phyloP scores from a whole-genome alignment of 2,329 filamentous ascomycete species.

The Tympanopsis confertula region DNA sequence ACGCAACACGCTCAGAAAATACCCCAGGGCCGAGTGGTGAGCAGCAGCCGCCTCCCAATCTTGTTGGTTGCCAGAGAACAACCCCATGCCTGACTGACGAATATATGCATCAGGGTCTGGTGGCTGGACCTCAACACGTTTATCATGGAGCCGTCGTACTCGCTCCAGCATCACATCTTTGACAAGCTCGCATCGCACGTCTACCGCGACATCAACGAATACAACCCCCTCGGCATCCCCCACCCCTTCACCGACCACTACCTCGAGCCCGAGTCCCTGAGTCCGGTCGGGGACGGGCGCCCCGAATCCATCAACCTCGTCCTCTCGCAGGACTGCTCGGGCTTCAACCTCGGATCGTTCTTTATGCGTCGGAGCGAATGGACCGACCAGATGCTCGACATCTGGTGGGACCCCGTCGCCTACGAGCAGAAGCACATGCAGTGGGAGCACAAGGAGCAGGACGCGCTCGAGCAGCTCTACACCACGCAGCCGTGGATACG shows the following conservation, averaged over 20 bases:
- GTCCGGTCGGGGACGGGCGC: constrained; percentile 65
- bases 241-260: constrained; percentile 68
- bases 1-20: constrained; percentile 78
- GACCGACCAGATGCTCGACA: constrained; percentile 82
- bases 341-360: constrained; percentile 95
- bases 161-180: constrained; percentile 84
- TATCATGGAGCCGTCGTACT: constrained; percentile 91
- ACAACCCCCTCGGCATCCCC: constrained; percentile 86
- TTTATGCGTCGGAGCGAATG: constrained; percentile 76
- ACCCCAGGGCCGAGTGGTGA: constrained; percentile 92
- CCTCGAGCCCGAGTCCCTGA: constrained; percentile 65
- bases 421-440: constrained; percentile 99
- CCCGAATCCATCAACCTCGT: constrained; percentile 74
- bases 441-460: constrained; percentile 98
- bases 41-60: constrained; percentile 13
- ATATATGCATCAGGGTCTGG: constrained; percentile 67
- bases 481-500: constrained; percentile 84
- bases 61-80: neutral
- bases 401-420: constrained; percentile 96
- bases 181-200: constrained; percentile 61
- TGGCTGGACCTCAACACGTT: constrained; percentile 97
- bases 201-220: constrained; percentile 92
- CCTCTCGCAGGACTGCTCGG: constrained; percentile 83
- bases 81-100: neutral
- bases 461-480: constrained; percentile 87